Evolutionary conservation across 1,284 basidiomycete species (phyloP).

Genomic region (Filobasidium uniguttulatum): DNA sequence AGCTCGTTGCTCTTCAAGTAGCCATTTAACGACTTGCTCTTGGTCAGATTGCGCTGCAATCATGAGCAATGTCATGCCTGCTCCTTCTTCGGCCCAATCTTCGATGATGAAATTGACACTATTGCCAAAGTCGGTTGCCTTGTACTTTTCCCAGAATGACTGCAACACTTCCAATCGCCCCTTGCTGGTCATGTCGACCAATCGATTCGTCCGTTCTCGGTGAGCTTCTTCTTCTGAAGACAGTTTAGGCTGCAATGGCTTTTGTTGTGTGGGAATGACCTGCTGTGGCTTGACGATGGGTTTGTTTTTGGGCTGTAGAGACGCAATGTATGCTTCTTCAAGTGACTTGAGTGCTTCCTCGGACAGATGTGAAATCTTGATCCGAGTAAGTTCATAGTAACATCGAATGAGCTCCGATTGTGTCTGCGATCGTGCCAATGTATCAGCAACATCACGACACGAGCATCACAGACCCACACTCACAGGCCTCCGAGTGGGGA

Average conservation of each 20-base stretch:
- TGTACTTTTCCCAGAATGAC: constrained; percentile 68
- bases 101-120: constrained; percentile 48
- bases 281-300: constrained; percentile 25
- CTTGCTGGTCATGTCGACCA: constrained; percentile 78
- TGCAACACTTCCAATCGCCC: constrained; percentile 69
- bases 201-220: constrained; percentile 61
- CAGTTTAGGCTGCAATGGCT: constrained; percentile 48
- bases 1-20: constrained; percentile 64
- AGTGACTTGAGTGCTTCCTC: constrained; percentile 69
- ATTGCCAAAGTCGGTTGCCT: constrained; percentile 45
- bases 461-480: constrained; percentile 25
- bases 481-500: constrained; percentile 82
- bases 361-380: constrained; percentile 74
- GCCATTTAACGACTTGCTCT: constrained; percentile 59
- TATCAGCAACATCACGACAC: not conserved
- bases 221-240: constrained; percentile 61
- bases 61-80: constrained; percentile 57
- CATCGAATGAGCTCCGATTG: constrained; percentile 80
- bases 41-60: constrained; percentile 61
- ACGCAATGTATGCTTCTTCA: constrained; percentile 74
- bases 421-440: constrained; percentile 48
- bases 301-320: constrained; percentile 55
- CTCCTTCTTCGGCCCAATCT: constrained; percentile 35
- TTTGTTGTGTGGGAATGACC: constrained; percentile 27
- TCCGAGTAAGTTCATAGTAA: constrained; percentile 69